Percentiles rank a stretch among this genome's conserved stretches.
Evolutionary conservation across 2,329 filamentous ascomycete species (phyloP).

Genomic region (Ascocoryne sarcoides): DNA sequence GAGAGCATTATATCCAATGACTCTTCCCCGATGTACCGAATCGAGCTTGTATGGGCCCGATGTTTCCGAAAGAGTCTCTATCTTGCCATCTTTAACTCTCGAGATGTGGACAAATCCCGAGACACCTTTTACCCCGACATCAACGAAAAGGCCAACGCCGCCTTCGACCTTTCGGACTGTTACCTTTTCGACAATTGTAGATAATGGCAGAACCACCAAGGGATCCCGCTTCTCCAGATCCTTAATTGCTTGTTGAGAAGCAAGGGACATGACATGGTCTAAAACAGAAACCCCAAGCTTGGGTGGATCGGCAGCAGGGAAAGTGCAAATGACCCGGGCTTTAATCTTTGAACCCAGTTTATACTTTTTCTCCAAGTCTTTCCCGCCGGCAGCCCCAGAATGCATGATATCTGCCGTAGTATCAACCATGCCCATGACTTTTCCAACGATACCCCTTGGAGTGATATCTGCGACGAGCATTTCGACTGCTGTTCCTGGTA

Average conservation of each 20-base stretch:
- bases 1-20: conserved; percentile 78
- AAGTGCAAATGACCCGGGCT: conserved; percentile 80
- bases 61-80: conserved; percentile 70
- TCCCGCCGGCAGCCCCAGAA: conserved; percentile 64
- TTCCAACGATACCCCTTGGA: conserved; percentile 69
- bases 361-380: conserved; percentile 67
- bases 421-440: conserved; percentile 85
- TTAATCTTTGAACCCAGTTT: conserved; percentile 78
- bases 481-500: conserved; percentile 86
- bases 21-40: conserved; percentile 69
- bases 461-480: conserved; percentile 72
- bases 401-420: conserved; percentile 87
- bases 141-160: conserved; percentile 72
- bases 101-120: conserved; percentile 94
- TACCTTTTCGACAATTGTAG: conserved; percentile 67
- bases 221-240: conserved; percentile 39
- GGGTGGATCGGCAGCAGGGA: conserved; percentile 66
- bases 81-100: conserved; percentile 77
- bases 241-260: conserved; percentile 34
- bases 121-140: conserved; percentile 57
- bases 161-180: conserved; percentile 73
- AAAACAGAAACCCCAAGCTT: conserved; percentile 85
- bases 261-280: conserved; percentile 68
- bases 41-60: conserved; percentile 72
- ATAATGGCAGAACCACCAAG: conserved; percentile 55